These are phyloP conservation scores for Penicillium lividum DNA, from an alignment of 495 filamentous ascomycete species.

Conservation along the genomic window DNA sequence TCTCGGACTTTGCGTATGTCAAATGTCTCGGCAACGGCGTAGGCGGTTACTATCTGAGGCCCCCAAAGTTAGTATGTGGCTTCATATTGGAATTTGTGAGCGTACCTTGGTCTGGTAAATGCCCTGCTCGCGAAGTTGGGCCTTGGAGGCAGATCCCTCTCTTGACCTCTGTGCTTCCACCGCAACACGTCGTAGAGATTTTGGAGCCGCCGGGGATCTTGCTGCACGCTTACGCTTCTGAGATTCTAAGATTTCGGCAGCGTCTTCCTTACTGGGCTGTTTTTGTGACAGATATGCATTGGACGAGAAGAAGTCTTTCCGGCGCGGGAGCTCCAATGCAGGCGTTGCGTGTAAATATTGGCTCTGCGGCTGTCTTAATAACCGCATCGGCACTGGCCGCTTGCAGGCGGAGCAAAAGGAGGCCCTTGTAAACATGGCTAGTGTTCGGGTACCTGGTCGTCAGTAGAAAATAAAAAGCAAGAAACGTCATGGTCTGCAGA, in stretches of 20 bases:
- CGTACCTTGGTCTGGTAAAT: constrained; percentile 45
- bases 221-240: constrained; percentile 45
- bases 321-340: constrained; percentile 33
- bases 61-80: neutral
- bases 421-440: constrained; percentile 39
- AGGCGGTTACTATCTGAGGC: constrained; percentile 68
- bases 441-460: constrained; percentile 3
- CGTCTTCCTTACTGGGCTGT: constrained; percentile 25
- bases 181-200: constrained; percentile 58
- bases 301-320: constrained; percentile 53
- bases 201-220: constrained; percentile 52
- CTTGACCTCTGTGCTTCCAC: constrained; percentile 61
- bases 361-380: constrained; percentile 28
- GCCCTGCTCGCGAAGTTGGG: constrained; percentile 44
- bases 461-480: neutral
- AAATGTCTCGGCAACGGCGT: constrained; percentile 85
- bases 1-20: constrained; percentile 71
- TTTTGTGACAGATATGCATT: constrained; percentile 45
- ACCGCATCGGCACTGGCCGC: constrained; percentile 23
- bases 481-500: constrained; percentile 19
- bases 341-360: constrained; percentile 46
- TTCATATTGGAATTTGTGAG: neutral
- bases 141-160: constrained; percentile 45
- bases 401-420: constrained; percentile 37
- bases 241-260: constrained; percentile 25